Conservation (phyloP, 352 stramenopile genomes). For the Globisporangium iwayamae region DNA sequence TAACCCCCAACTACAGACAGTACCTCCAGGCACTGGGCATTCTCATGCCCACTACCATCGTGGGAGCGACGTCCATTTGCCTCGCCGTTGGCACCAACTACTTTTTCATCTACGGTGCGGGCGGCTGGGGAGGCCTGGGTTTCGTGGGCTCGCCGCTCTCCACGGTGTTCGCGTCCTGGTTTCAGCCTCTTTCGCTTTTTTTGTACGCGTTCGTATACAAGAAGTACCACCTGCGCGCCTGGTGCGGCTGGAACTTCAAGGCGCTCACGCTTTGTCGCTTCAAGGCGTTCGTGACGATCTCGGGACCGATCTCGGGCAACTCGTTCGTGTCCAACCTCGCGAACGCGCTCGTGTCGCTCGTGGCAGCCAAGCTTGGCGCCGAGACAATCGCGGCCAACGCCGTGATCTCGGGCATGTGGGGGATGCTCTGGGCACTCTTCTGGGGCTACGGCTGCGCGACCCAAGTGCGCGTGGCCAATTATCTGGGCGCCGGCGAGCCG, state of each 20-base stretch:
- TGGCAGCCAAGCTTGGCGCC: constrained; percentile 57
- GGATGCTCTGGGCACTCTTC: constrained; percentile 69
- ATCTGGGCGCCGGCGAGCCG: constrained; percentile 58
- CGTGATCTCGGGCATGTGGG: constrained; percentile 66
- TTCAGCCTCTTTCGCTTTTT: constrained; percentile 60
- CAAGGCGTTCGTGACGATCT: constrained; percentile 44
- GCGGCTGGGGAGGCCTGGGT: constrained; percentile 47
- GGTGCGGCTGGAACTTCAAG: constrained; percentile 49
- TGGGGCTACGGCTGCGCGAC: constrained; percentile 80
- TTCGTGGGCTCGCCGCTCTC: constrained; percentile 78
- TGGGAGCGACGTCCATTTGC: constrained; percentile 59
- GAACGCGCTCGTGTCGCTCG: constrained; percentile 59
- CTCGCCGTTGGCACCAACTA: constrained; percentile 60
- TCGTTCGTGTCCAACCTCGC: constrained; percentile 73
- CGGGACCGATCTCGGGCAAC: constrained; percentile 64
- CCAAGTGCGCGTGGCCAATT: constrained; percentile 75
- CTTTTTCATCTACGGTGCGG: constrained; percentile 67
- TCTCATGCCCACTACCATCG: constrained; percentile 57
- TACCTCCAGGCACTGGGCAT: constrained; percentile 73
- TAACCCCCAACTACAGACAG: constrained; percentile 24
- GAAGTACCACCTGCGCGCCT: constrained; percentile 48
- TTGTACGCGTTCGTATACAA: constrained; percentile 61
- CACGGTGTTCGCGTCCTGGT: constrained; percentile 75
- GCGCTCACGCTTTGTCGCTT: constrained; percentile 44
- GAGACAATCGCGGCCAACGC: constrained; percentile 64